Conservation (phyloP, 2,329 filamentous ascomycete species). For the Ambrosiella cleistominuta region DNA sequence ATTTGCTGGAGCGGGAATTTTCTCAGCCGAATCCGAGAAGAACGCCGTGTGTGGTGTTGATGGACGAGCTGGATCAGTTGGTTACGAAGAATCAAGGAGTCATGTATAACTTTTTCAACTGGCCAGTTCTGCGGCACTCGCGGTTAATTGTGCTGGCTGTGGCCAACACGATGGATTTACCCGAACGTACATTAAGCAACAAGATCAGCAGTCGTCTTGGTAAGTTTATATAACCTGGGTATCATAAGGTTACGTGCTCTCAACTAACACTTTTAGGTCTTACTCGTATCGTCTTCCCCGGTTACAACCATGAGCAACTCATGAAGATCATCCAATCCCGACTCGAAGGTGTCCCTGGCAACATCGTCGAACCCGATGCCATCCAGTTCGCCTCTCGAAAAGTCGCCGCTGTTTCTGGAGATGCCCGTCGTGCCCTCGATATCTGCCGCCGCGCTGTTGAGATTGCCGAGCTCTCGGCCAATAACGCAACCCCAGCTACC, state of each 20-base stretch:
- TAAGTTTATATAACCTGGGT: constrained; percentile 17
- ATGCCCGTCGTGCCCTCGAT: constrained; percentile 79
- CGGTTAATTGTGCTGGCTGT: constrained; percentile 90
- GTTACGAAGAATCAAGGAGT: constrained; percentile 98
- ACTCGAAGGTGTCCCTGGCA: constrained; percentile 68
- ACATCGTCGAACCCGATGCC: constrained; percentile 82
- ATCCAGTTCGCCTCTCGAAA: constrained; percentile 93
- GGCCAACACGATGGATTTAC: constrained; percentile 97
- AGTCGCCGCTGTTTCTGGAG: constrained; percentile 88
- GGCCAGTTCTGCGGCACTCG: constrained; percentile 82
- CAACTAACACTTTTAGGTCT: constrained; percentile 33
- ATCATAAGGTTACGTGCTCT: neutral
- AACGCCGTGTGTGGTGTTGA: constrained; percentile 88
- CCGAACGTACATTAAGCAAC: constrained; percentile 88
- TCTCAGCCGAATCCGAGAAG: constrained; percentile 76
- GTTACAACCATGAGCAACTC: constrained; percentile 91
- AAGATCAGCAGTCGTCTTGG: constrained; percentile 86
- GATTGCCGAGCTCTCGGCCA: constrained; percentile 47
- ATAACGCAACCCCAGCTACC: constrained; percentile 20
- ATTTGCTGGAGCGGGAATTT: constrained; percentile 83
- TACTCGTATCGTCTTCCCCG: constrained; percentile 89
- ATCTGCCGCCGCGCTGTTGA: constrained; percentile 93
- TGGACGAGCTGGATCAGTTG: constrained; percentile 96
- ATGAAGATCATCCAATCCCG: constrained; percentile 97
- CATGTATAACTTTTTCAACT: constrained; percentile 99